These are phyloP conservation scores for Tuber umbilicatum DNA, from an alignment of 495 filamentous ascomycete species.

Conservation along the genomic window DNA sequence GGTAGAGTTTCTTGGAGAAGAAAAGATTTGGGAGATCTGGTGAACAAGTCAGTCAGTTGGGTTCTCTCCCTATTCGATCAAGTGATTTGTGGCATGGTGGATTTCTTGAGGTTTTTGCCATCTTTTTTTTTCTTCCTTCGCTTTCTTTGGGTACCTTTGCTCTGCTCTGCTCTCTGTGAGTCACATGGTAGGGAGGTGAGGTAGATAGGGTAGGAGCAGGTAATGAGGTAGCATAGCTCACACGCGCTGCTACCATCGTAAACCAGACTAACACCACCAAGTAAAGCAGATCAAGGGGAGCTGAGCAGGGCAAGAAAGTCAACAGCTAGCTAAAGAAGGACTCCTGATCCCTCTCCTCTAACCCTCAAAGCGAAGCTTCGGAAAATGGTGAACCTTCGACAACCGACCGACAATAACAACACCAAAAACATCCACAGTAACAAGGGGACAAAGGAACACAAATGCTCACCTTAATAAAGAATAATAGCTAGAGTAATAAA, in stretches of 20 bases:
- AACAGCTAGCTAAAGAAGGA: background rate
- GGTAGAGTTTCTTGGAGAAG: constrained; percentile 1
- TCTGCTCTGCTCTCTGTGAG: background rate
- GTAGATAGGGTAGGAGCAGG: background rate
- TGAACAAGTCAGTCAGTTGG: background rate
- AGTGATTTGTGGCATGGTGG: background rate
- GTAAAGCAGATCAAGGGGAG: background rate
- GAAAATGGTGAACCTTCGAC: background rate
- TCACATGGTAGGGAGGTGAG: background rate
- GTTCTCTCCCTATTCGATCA: background rate
- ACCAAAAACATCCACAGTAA: background rate
- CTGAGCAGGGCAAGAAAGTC: background rate
- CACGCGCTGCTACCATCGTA: constrained; percentile 1
- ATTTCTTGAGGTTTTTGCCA: background rate
- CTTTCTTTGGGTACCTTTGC: background rate
- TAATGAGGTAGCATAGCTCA: background rate
- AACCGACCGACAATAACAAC: background rate
- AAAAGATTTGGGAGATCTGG: background rate
- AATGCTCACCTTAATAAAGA: background rate
- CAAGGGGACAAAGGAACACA: constrained; percentile 1
- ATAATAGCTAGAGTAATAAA: background rate
- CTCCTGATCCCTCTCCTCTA: background rate
- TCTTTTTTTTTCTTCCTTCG: background rate
- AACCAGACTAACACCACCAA: background rate
- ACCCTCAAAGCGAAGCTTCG: background rate